These are phyloP conservation scores for Lepidium didymum DNA, from an alignment of 345 rosid species.

Conservation along the genomic window DNA sequence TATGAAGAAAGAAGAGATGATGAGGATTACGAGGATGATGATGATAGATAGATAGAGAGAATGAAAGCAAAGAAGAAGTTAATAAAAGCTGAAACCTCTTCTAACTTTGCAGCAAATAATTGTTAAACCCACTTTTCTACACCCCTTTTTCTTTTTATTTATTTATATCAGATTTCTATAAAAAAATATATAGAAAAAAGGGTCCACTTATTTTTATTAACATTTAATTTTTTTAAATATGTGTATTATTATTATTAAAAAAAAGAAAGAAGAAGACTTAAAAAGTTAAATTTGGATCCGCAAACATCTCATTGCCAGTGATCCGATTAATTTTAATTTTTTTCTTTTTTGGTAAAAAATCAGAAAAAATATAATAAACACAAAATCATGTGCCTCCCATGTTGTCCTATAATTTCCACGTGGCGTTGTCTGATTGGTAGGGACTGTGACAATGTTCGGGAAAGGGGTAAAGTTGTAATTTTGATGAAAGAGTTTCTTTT, in stretches of 20 bases:
- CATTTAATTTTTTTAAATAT: not conserved
- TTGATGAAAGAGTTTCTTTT: not conserved
- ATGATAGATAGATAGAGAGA: constrained; percentile 19
- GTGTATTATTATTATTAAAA: not conserved
- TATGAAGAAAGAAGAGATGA: constrained; percentile 32
- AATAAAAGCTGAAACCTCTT: constrained; percentile 52
- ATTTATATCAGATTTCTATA: not conserved
- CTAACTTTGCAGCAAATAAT: constrained; percentile 85
- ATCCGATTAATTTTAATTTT: not conserved
- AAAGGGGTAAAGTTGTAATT: constrained; percentile 18
- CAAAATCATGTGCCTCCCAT: constrained; percentile 29
- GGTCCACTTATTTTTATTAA: constrained; percentile 12
- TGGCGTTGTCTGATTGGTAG: constrained; percentile 25
- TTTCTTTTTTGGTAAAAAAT: not conserved
- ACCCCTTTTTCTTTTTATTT: constrained; percentile 16
- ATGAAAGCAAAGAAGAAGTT: constrained; percentile 41
- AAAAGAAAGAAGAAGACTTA: not conserved
- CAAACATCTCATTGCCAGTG: constrained; percentile 28
- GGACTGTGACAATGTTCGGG: constrained; percentile 15
- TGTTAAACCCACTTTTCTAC: constrained; percentile 44
- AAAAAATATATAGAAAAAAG: not conserved
- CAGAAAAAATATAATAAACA: constrained; percentile 13
- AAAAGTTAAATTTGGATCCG: constrained; percentile 28
- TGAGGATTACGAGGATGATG: constrained; percentile 67
- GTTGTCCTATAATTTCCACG: constrained; percentile 17